These are phyloP conservation scores for Psilocybe mexicana DNA, from an alignment of 1,284 basidiomycete genomes.

Conservation along the genomic window DNA sequence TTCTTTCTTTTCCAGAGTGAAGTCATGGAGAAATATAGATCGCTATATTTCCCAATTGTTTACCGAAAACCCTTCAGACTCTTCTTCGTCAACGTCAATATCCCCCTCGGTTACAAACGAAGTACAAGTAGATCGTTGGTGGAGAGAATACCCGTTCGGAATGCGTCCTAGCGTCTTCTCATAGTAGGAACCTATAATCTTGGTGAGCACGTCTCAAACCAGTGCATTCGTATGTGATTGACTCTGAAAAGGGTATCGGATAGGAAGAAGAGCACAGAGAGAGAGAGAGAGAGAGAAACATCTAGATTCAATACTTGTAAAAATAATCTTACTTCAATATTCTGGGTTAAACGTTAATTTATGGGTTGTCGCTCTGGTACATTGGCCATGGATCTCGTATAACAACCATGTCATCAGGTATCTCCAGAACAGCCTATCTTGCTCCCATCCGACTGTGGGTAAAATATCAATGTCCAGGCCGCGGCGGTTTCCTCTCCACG, in stretches of 20 bases:
- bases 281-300: background rate
- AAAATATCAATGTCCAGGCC: background rate
- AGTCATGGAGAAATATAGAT: slow-evolving; percentile 64
- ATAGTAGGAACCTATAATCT: background rate
- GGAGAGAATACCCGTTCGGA: slow-evolving; percentile 69
- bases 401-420: background rate
- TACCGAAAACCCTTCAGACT: slow-evolving; percentile 32
- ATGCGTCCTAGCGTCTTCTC: slow-evolving; percentile 30
- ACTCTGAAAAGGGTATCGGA: background rate
- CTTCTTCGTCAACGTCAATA: slow-evolving; percentile 29
- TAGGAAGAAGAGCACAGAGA: too few species aligned
- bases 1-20: slow-evolving; percentile 43
- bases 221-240: background rate
- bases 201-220: background rate
- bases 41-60: slow-evolving; percentile 65
- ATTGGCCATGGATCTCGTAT: background rate
- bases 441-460: background rate
- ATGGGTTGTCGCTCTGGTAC: background rate
- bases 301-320: slow-evolving; percentile 13
- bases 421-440: background rate
- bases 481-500: background rate
- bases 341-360: slow-evolving; percentile 3
- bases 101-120: slow-evolving; percentile 43
- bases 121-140: slow-evolving; percentile 63
- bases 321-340: slow-evolving; percentile 15